Evolutionary conservation across 225 moss, liverwort and hornwort genomes (phyloP), one percentile per base, ranked within the genome.

Genomic region (Pleurozium schreberi): DNA sequence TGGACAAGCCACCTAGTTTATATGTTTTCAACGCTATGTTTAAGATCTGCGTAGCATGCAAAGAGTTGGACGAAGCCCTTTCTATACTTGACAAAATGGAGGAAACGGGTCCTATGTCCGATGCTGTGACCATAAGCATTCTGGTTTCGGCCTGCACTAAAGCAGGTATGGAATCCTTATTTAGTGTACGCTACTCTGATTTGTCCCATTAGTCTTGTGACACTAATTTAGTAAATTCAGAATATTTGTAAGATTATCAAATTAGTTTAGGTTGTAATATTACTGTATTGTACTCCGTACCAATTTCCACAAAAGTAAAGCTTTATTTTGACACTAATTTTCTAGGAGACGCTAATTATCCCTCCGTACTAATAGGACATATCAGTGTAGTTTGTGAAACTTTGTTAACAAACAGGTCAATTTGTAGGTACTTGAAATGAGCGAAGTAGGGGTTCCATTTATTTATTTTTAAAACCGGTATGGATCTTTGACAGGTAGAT

Each of bases 131-230:
- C 31, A 50, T 93, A 61, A 95, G 96, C 84, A 95, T 94, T 69
- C 93, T 99, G 93, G 94, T 99, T 75, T 91, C 95, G 87, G 97
- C 93, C 31, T 97, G 95, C 87, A 95, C 96, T 43, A 97, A 95
- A 93, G 93, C 87, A 92, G 95, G 99, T 99, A 93, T 90, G 82
- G 28, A 18, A 80, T 78, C 36, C 2, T 59, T n/a, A 42, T 47
- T 18, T 34, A 26, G 49, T 64, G 31, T 47, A 53, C 8, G 21
- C 36, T 50, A 38, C 36, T 49, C 34, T 83, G 36, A 49, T 65
- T 38, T 50, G 65, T 83, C 65, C 65, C 34, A 49, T 65, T 62
- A 64, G 50, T 65, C 65, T 26, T 25, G 65, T 50, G 65, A 36
- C 83, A 18, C 50, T 65, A 50, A 62, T 18, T 64, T 65, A 18